A percentile compares a stretch with the other conserved stretches of the same genome.
phyloP scores from a whole-genome alignment of 257 asterid genomes.

The Apocynum venetum region DNA sequence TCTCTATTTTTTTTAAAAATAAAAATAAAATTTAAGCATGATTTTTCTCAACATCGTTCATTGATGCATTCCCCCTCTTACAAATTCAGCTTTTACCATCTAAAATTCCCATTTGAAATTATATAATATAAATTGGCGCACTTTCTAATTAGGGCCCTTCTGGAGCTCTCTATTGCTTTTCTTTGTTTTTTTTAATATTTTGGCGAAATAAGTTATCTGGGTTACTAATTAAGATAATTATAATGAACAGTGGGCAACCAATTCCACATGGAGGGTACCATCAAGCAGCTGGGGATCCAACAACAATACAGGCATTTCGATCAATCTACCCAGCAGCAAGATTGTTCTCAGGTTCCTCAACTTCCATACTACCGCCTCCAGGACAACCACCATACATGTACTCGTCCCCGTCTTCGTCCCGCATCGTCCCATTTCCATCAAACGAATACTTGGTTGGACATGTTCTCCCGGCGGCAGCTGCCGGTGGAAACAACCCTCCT shows the following conservation, averaged over 20 bases:
- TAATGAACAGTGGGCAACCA: slow-evolving; percentile 41
- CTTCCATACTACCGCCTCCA: slow-evolving; percentile 32
- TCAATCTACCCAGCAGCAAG: slow-evolving; percentile 54
- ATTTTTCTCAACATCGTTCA: no score
- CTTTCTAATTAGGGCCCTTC: no score
- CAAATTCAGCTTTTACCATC: background rate
- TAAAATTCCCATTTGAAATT: background rate
- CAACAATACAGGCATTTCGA: slow-evolving; percentile 37
- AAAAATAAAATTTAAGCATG: no score
- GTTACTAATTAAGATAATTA: no score
- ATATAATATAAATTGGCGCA: no score
- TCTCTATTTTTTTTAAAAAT: no score
- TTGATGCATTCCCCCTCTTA: no score
- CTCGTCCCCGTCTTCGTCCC: slow-evolving; percentile 54
- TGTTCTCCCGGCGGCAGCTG: slow-evolving; percentile 22
- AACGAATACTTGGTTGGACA: slow-evolving; percentile 68
- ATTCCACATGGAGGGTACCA: slow-evolving; percentile 53
- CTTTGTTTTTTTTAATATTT: no score
- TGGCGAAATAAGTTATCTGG: no score
- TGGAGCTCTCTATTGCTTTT: no score
- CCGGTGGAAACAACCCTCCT: slow-evolving; percentile 17
- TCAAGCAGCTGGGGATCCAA: slow-evolving; percentile 36
- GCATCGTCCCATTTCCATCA: slow-evolving; percentile 44
- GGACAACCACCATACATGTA: slow-evolving; percentile 38
- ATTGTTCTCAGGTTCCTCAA: slow-evolving; percentile 30